A percentile compares a stretch with the other conserved stretches of the same genome.
These are phyloP conservation scores for Punctularia strigosozonata DNA, from an alignment of 768 basidiomycete species.

Conservation along the genomic window DNA sequence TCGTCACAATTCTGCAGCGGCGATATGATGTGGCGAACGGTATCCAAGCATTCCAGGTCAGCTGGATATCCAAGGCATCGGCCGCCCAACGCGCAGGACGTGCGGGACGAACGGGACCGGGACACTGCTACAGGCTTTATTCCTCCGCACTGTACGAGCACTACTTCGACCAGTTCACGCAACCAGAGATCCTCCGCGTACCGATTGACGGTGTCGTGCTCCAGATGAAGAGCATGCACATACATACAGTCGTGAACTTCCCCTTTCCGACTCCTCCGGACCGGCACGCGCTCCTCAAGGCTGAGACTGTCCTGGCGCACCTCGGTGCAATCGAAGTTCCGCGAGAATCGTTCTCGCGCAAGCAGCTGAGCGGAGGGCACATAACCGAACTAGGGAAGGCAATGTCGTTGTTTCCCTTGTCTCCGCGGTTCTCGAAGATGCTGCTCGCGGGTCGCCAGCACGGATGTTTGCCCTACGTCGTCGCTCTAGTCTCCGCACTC, in stretches of 20 bases:
- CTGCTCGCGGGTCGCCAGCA: constrained; percentile 78
- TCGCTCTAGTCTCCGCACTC: constrained; percentile 81
- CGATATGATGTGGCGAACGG: constrained; percentile 72
- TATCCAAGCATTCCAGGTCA: constrained; percentile 85
- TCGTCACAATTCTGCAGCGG: constrained; percentile 34
- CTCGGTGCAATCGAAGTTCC: constrained; percentile 66
- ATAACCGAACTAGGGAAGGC: constrained; percentile 86
- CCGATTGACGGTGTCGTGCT: constrained; percentile 95
- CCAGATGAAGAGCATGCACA: constrained; percentile 99
- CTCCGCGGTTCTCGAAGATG: constrained; percentile 95
- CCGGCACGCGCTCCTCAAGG: constrained; percentile 56
- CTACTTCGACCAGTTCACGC: constrained; percentile 77
- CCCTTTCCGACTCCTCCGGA: constrained; percentile 97
- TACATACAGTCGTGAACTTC: constrained; percentile 92
- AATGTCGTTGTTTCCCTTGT: constrained; percentile 90
- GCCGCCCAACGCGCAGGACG: constrained; percentile 91
- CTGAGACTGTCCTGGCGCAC: constrained; percentile 69
- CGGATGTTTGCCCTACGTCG: constrained; percentile 84
- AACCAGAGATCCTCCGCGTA: constrained; percentile 89
- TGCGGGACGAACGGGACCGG: constrained; percentile 95
- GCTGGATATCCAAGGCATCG: constrained; percentile 93
- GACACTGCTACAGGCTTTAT: constrained; percentile 95
- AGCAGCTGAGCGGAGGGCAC: constrained; percentile 30
- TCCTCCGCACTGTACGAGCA: constrained; percentile 92
- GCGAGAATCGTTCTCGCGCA: too few species aligned